Conservation (phyloP, 768 basidiomycete genomes). For the Suillus americanus region DNA sequence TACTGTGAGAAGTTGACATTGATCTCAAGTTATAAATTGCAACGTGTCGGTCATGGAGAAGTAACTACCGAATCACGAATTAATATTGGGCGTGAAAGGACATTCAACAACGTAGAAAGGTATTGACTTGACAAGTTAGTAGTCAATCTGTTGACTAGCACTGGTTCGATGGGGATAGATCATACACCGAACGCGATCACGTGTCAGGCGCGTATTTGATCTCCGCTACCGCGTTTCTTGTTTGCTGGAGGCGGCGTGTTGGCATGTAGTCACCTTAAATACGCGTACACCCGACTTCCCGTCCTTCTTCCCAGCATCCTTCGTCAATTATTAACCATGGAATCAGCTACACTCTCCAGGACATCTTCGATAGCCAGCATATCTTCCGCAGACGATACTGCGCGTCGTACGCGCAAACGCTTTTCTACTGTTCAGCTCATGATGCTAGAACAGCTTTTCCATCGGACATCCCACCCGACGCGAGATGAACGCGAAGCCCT, state of each 20-base stretch:
- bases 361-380: conserved; percentile 59
- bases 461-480: conserved; percentile 72
- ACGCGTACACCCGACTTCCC: conserved; percentile 11
- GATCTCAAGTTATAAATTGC: not conserved
- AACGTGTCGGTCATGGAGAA: not conserved
- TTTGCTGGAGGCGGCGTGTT: conserved; percentile 19
- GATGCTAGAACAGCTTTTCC: conserved; percentile 73
- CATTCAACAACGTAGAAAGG: not conserved
- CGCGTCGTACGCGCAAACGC: conserved; percentile 66
- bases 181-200: conserved; percentile 26
- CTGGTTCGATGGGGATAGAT: conserved; percentile 10
- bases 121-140: not conserved
- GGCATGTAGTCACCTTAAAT: conserved; percentile 22
- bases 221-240: conserved; percentile 24
- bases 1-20: not conserved
- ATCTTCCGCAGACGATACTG: conserved; percentile 45
- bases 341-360: conserved; percentile 40
- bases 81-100: not conserved
- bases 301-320: not conserved
- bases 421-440: conserved; percentile 69
- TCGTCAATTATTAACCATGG: conserved; percentile 9
- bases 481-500: conserved; percentile 68
- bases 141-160: not conserved
- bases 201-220: conserved; percentile 25
- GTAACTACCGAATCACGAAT: not conserved